Evolutionary conservation across 73 alveolate genomes (phyloP).

Genomic region (Paramecium bursaria): DNA sequence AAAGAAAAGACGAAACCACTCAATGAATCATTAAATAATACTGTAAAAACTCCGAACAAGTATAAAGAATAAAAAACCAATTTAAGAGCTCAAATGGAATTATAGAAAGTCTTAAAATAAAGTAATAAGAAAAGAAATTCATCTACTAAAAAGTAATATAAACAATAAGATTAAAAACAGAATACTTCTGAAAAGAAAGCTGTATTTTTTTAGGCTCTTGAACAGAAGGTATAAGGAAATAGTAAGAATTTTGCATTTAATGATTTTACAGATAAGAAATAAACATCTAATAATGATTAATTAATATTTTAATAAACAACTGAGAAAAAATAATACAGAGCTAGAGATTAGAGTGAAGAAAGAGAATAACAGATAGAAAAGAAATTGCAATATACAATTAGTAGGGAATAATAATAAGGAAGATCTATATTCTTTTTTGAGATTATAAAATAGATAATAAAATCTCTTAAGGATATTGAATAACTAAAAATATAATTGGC

Average conservation of each 20-base stretch:
- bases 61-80: conserved; percentile 43
- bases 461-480: conserved; percentile 21
- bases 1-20: no score
- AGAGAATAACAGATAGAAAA: no score
- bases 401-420: background rate
- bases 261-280: background rate
- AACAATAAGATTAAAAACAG: no score
- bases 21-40: background rate
- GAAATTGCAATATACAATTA: no score
- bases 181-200: no score
- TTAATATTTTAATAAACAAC: background rate
- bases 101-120: conserved; percentile 6
- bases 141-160: no score
- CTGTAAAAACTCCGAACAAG: conserved; percentile 10
- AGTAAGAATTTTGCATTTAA: background rate
- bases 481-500: background rate
- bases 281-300: background rate
- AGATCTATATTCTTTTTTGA: background rate
- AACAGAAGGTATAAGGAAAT: no score
- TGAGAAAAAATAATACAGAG: background rate
- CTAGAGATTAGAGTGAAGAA: no score
- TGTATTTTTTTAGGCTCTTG: no score
- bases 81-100: conserved; percentile 47
- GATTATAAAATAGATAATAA: background rate
- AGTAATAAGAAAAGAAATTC: background rate